Percentiles rank a stretch among this genome's conserved stretches.
Conservation (phyloP, 1,139 yeast species). For the Arxiozyma bovina region DNA sequence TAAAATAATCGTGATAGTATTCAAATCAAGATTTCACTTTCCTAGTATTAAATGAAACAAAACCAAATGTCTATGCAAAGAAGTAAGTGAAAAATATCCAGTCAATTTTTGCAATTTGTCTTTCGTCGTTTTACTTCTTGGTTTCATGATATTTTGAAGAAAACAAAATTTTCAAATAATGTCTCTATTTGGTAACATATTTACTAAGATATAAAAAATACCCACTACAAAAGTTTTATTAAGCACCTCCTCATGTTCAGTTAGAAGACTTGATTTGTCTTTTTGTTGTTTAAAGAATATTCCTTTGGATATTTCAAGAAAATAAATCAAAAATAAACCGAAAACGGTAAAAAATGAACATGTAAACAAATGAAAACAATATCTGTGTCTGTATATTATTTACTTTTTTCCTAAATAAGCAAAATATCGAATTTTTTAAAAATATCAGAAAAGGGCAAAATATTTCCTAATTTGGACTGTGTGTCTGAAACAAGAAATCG, state of each 20-base stretch:
- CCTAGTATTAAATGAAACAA: not conserved
- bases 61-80: not conserved
- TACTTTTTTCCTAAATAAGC: not conserved
- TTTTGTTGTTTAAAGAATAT: too few species aligned
- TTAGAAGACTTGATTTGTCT: too few species aligned
- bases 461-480: not conserved
- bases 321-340: not conserved
- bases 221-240: not conserved
- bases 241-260: not conserved
- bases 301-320: not conserved
- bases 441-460: too few species aligned
- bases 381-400: not conserved
- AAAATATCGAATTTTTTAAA: not conserved
- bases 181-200: not conserved
- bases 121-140: not conserved
- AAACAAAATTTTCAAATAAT: too few species aligned
- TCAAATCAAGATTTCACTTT: not conserved
- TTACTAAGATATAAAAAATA: too few species aligned
- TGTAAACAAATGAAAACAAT: not conserved
- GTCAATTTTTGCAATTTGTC: not conserved
- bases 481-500: not conserved
- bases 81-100: too few species aligned
- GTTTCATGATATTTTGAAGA: not conserved
- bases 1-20: not conserved
- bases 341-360: not conserved